phyloP scores from a whole-genome alignment of 2,329 filamentous ascomycete species.

The Canariomyces notabilis region DNA sequence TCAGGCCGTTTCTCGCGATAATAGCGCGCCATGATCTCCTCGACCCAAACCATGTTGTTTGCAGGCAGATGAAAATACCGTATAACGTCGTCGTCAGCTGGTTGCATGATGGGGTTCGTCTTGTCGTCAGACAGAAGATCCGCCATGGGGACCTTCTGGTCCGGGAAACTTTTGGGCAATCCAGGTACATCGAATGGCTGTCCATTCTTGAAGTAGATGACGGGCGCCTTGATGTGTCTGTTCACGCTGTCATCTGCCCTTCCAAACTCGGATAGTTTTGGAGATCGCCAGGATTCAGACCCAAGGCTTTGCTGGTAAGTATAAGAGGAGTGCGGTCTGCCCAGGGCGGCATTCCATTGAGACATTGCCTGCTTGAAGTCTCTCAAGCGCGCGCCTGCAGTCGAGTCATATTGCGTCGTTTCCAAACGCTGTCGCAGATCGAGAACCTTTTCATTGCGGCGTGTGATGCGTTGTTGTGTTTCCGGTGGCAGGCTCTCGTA shows the following conservation, averaged over 20 bases:
- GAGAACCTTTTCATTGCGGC: constrained; percentile 10
- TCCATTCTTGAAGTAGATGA: constrained; percentile 18
- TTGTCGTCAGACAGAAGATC: constrained; percentile 18
- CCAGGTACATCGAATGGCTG: constrained; percentile 11
- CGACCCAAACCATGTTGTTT: constrained; percentile 24
- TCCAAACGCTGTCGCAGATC: constrained; percentile 19
- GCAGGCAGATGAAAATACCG: constrained; percentile 24
- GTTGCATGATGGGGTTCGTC: constrained; percentile 18
- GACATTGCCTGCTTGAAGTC: constrained; percentile 18
- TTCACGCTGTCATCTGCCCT: constrained; percentile 10
- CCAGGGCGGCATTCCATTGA: constrained; percentile 13
- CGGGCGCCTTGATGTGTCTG: constrained; percentile 16
- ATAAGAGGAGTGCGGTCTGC: constrained; percentile 1
- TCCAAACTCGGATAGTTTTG: background rate
- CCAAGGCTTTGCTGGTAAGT: background rate
- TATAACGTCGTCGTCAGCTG: constrained; percentile 7
- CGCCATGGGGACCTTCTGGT: constrained; percentile 17
- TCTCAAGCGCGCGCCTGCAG: constrained; percentile 12
- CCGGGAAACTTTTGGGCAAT: constrained; percentile 12
- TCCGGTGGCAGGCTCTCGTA: constrained; percentile 15
- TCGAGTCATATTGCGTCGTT: constrained; percentile 16
- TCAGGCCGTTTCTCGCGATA: constrained; percentile 18
- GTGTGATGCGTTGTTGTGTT: constrained; percentile 16
- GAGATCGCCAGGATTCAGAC: background rate
- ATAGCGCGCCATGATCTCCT: constrained; percentile 22